Evolutionary conservation across 2,329 filamentous ascomycete genomes (phyloP).

Genomic region (Juglanconis sp.): DNA sequence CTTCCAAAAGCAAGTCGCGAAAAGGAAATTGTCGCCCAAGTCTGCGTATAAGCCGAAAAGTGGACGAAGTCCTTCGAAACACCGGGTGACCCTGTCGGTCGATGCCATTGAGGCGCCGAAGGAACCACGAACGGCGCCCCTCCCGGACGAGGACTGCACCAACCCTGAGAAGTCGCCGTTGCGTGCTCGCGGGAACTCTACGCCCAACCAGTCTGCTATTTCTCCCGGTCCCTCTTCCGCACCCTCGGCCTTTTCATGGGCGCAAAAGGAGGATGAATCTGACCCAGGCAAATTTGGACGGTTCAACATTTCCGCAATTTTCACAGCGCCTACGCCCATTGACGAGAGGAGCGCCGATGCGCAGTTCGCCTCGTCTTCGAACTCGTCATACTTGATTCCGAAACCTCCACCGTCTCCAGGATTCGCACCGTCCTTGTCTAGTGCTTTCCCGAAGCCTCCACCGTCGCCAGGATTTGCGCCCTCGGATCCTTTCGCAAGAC

Average conservation of each 20-base stretch:
- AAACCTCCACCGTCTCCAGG: slow-evolving; percentile 27
- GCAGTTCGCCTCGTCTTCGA: slow-evolving; percentile 23
- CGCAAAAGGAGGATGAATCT: slow-evolving; percentile 44
- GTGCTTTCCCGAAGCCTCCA: slow-evolving; percentile 20
- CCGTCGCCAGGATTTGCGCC: slow-evolving; percentile 27
- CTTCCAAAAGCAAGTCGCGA: slow-evolving; percentile 64
- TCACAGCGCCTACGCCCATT: slow-evolving; percentile 35
- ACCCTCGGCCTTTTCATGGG: slow-evolving; percentile 61
- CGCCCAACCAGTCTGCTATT: slow-evolving; percentile 46
- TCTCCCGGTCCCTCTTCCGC: slow-evolving; percentile 66
- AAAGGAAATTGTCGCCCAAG: slow-evolving; percentile 42
- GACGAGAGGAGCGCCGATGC: slow-evolving; percentile 29
- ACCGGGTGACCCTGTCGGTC: slow-evolving; percentile 57
- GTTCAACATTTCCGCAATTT: slow-evolving; percentile 34
- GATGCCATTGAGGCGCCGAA: slow-evolving; percentile 54
- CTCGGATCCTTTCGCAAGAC: slow-evolving; percentile 16
- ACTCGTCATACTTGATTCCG: slow-evolving; percentile 9
- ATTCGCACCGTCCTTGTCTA: slow-evolving; percentile 18
- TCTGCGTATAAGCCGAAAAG: slow-evolving; percentile 47
- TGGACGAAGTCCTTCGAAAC: slow-evolving; percentile 57
- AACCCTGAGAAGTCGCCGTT: slow-evolving; percentile 42
- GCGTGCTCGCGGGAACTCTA: slow-evolving; percentile 52
- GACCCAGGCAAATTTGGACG: slow-evolving; percentile 37
- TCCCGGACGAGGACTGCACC: slow-evolving; percentile 50
- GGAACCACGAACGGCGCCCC: slow-evolving; percentile 59